Evolutionary conservation across 192 early-diverging fungal species (phyloP).

Genomic region (Coemansia pectinata): DNA sequence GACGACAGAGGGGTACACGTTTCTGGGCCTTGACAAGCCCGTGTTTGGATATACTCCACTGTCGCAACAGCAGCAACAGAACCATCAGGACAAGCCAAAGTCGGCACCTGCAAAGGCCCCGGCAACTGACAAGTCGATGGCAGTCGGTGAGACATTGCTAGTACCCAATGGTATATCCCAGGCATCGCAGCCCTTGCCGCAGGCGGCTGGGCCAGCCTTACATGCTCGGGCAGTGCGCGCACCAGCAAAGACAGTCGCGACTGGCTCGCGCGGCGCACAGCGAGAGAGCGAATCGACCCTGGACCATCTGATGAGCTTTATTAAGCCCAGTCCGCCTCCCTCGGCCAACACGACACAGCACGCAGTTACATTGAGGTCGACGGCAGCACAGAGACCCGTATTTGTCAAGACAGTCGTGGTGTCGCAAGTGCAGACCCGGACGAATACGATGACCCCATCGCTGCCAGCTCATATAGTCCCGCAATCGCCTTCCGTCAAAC

Average conservation of each 20-base stretch:
- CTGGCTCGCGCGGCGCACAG: background rate
- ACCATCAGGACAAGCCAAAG: conserved; percentile 1
- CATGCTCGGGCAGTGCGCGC: background rate
- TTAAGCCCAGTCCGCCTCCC: conserved; percentile 26
- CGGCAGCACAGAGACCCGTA: background rate
- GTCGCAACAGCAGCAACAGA: background rate
- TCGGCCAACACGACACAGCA: conserved; percentile 11
- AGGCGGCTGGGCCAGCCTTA: background rate
- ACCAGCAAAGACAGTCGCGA: background rate
- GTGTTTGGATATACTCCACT: background rate
- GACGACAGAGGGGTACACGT: conserved; percentile 48
- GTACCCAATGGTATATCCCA: background rate
- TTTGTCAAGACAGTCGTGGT: conserved; percentile 36
- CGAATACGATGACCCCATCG: conserved; percentile 7
- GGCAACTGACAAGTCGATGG: background rate
- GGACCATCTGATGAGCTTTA: conserved; percentile 40
- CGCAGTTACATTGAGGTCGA: background rate
- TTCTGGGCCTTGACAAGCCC: conserved; percentile 32
- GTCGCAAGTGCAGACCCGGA: conserved; percentile 23
- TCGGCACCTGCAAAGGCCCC: background rate
- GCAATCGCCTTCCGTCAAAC: conserved; percentile 13
- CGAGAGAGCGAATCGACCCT: conserved; percentile 28
- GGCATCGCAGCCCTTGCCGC: background rate
- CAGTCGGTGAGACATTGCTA: background rate
- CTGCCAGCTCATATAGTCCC: conserved; percentile 24